Evolutionary conservation across 2,329 filamentous ascomycete genomes (phyloP).

Genomic region (Talaromyces sp.): DNA sequence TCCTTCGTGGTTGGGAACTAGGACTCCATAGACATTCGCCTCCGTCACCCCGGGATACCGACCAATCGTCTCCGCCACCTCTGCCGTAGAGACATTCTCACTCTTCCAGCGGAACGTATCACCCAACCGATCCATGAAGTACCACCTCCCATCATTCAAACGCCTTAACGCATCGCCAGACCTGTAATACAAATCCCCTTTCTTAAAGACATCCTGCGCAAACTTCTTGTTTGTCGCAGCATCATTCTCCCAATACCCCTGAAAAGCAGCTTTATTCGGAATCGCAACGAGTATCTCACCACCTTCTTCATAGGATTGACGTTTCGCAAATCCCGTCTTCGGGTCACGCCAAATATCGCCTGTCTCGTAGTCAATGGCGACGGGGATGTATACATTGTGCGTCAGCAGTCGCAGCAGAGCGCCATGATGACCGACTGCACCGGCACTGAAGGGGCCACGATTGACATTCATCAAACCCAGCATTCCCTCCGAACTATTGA

Average conservation of each 20-base stretch:
- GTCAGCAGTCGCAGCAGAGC: slow-evolving; percentile 54
- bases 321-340: slow-evolving; percentile 63
- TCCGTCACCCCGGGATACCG: slow-evolving; percentile 58
- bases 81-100: slow-evolving; percentile 65
- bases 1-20: slow-evolving; percentile 64
- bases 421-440: slow-evolving; percentile 70
- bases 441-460: slow-evolving; percentile 60
- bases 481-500: slow-evolving; percentile 72
- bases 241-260: slow-evolving; percentile 67
- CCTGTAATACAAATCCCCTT: slow-evolving; percentile 67
- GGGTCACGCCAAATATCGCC: slow-evolving; percentile 65
- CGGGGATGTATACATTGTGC: slow-evolving; percentile 60
- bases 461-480: slow-evolving; percentile 60
- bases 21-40: slow-evolving; percentile 68
- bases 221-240: slow-evolving; percentile 67
- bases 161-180: slow-evolving; percentile 64
- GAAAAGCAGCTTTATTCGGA: slow-evolving; percentile 57
- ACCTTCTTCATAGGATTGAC: slow-evolving; percentile 62
- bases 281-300: slow-evolving; percentile 73
- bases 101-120: slow-evolving; percentile 52
- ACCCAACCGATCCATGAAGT: slow-evolving; percentile 66
- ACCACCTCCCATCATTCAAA: slow-evolving; percentile 63
- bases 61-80: slow-evolving; percentile 64
- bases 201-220: slow-evolving; percentile 60
- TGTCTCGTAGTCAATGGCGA: slow-evolving; percentile 65